phyloP scores from a whole-genome alignment of 257 asterid genomes.

The Solanum sejunctum region DNA sequence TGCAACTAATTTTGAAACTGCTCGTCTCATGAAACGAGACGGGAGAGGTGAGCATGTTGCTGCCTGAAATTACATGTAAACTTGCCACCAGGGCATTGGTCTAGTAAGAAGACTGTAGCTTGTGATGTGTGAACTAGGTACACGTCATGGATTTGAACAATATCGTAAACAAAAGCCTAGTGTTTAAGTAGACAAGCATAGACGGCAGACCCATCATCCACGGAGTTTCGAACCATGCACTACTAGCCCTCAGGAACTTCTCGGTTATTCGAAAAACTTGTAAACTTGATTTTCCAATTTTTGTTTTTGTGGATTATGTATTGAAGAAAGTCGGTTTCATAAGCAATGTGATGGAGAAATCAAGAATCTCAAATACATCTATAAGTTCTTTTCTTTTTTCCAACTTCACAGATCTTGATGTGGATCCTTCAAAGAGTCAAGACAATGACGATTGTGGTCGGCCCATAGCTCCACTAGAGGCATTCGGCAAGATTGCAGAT shows the following conservation, averaged over 20 bases:
- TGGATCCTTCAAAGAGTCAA: conserved; percentile 45
- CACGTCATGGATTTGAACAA: not conserved
- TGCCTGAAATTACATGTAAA: not conserved
- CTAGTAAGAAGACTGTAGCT: not conserved
- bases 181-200: too few species aligned
- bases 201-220: not conserved
- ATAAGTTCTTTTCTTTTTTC: not conserved
- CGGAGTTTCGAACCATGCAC: not conserved
- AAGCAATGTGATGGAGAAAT: not conserved
- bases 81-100: not conserved
- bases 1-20: not conserved
- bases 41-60: not conserved
- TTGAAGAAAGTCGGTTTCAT: not conserved
- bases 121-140: not conserved
- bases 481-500: conserved; percentile 80
- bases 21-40: not conserved
- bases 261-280: not conserved
- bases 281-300: not conserved
- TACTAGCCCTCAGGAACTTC: not conserved
- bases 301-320: not conserved
- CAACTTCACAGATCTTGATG: conserved; percentile 48
- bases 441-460: conserved; percentile 60
- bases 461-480: conserved; percentile 72
- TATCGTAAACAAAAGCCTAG: not conserved
- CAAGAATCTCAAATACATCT: not conserved